These are phyloP conservation scores for Phytopythium cucurbitacearum DNA, from an alignment of 352 stramenopile genomes.

Conservation along the genomic window DNA sequence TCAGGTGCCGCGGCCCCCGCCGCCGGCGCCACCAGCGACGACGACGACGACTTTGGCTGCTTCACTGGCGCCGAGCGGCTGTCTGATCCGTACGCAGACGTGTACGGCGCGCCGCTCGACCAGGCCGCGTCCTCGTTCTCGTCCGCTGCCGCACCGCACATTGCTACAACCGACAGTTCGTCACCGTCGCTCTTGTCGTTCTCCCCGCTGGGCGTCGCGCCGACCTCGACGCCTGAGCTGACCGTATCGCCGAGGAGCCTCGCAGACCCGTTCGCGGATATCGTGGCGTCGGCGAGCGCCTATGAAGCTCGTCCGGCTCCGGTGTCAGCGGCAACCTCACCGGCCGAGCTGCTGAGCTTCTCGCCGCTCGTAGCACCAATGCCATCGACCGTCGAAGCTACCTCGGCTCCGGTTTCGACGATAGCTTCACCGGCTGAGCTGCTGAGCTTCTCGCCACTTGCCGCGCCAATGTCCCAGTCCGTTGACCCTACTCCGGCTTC, in stretches of 20 bases:
- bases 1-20: not conserved
- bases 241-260: constrained; percentile 24
- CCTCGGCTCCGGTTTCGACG: constrained; percentile 2
- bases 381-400: not conserved
- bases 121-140: constrained; percentile 12
- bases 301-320: constrained; percentile 4
- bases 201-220: constrained; percentile 20
- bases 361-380: constrained; percentile 9
- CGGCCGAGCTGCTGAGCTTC: constrained; percentile 15
- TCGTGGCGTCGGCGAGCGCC: constrained; percentile 6
- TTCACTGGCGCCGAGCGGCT: constrained; percentile 31
- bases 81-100: constrained; percentile 34
- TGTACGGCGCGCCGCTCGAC: constrained; percentile 23
- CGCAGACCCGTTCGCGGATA: constrained; percentile 34
- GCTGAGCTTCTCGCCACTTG: constrained; percentile 18
- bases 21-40: constrained; percentile 1
- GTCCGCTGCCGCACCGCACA: not conserved
- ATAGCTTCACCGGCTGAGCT: constrained; percentile 9
- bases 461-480: not conserved
- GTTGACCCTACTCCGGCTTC: constrained; percentile 5
- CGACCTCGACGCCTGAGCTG: constrained; percentile 7
- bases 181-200: constrained; percentile 33
- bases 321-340: constrained; percentile 2
- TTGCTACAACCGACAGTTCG: not conserved
- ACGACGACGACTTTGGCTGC: constrained; percentile 31